These are phyloP conservation scores for Fusarium nurragi DNA, from an alignment of 2,329 filamentous ascomycete species.

Conservation along the genomic window DNA sequence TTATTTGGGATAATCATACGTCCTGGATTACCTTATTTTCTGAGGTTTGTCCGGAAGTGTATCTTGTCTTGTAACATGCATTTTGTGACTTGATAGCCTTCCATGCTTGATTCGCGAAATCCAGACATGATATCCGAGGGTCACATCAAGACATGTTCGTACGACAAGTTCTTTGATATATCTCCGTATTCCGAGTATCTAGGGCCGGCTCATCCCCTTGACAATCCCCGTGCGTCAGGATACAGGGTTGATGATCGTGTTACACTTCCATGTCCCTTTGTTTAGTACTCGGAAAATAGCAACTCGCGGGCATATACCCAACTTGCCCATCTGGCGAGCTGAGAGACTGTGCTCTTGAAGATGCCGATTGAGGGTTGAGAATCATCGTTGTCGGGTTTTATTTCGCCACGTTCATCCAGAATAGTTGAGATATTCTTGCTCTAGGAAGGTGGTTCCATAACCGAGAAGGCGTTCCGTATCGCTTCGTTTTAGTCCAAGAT, in stretches of 20 bases:
- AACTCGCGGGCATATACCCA: not conserved
- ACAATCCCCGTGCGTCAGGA: not conserved
- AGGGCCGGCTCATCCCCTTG: not conserved
- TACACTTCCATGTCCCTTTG: not conserved
- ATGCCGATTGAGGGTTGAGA: not conserved
- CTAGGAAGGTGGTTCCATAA: not conserved
- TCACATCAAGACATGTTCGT: not conserved
- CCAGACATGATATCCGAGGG: constrained; percentile 31
- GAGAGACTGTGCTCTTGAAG: not conserved
- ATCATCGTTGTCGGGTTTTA: not conserved
- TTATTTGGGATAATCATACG: too few relatives aligned
- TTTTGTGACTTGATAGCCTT: not conserved
- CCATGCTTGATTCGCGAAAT: not conserved
- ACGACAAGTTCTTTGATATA: not conserved
- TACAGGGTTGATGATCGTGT: not conserved
- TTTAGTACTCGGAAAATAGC: constrained; percentile 2
- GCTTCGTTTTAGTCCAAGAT: not conserved
- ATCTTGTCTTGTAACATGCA: not conserved
- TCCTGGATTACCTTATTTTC: too few relatives aligned
- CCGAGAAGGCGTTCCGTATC: not conserved
- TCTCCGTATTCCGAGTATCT: not conserved
- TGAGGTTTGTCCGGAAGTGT: too few relatives aligned
- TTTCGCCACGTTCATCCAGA: constrained; percentile 7
- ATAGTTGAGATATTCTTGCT: not conserved
- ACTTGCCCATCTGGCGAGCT: not conserved